Percentiles rank a stretch among this genome's conserved stretches.
Conservation (phyloP, 352 stramenopile genomes). For the Phytophthora pseudosyringae region DNA sequence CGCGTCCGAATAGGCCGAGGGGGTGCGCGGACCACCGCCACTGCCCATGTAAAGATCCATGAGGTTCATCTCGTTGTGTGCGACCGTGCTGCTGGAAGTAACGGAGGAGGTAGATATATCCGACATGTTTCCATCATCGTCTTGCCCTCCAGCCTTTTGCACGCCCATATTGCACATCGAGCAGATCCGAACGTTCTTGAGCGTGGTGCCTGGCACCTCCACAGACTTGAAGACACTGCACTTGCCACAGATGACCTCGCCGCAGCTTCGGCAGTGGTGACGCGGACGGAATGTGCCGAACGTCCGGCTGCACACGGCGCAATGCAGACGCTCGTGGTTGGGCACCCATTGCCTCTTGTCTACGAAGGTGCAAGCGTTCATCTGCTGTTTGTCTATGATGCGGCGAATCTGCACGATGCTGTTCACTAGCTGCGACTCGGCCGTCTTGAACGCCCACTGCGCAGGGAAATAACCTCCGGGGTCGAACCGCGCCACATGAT, state of each 20-base stretch:
- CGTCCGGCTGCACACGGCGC: slow-evolving; percentile 70
- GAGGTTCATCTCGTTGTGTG: slow-evolving; percentile 88
- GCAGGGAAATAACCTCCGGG: slow-evolving; percentile 79
- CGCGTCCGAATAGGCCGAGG: slow-evolving; percentile 77
- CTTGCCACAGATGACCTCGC: slow-evolving; percentile 90
- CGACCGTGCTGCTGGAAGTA: slow-evolving; percentile 80
- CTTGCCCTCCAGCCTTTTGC: slow-evolving; percentile 51
- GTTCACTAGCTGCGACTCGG: slow-evolving; percentile 80
- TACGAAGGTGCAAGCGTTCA: slow-evolving; percentile 87
- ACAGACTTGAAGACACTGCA: slow-evolving; percentile 86
- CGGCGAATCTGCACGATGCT: slow-evolving; percentile 81
- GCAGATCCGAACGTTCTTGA: slow-evolving; percentile 88
- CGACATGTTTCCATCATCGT: slow-evolving; percentile 62
- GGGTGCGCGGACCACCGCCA: slow-evolving; percentile 61
- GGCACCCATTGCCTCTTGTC: slow-evolving; percentile 85
- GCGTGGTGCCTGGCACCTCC: slow-evolving; percentile 78
- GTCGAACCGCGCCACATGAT: slow-evolving; percentile 83
- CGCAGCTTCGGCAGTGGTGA: slow-evolving; percentile 87
- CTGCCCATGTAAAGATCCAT: slow-evolving; percentile 79
- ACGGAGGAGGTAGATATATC: slow-evolving; percentile 81
- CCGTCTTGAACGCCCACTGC: slow-evolving; percentile 85
- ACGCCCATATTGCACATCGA: slow-evolving; percentile 88
- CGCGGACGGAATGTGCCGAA: slow-evolving; percentile 85
- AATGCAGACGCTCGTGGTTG: slow-evolving; percentile 74
- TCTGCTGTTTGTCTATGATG: slow-evolving; percentile 88